phyloP scores from a whole-genome alignment of 1,284 basidiomycete genomes.

The Trichosporon ovoides region DNA sequence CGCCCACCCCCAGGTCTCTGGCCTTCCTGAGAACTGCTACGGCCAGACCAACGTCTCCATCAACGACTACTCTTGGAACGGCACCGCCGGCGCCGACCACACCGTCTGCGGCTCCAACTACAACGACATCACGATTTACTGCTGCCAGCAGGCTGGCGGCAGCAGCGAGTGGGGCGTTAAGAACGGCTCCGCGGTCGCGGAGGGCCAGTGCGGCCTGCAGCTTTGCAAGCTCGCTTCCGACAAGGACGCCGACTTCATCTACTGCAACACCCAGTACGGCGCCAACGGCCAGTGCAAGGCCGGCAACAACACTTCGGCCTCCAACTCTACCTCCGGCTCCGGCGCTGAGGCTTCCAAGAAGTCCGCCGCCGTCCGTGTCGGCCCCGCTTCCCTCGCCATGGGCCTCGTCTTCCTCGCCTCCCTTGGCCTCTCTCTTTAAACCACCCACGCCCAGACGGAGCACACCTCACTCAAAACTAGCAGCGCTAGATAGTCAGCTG shows the following conservation, averaged over 20 bases:
- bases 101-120: not conserved
- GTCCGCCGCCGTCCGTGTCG: not conserved
- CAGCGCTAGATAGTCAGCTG: not conserved
- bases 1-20: too few relatives aligned
- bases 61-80: not conserved
- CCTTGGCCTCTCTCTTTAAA: not conserved
- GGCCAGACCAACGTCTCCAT: not conserved
- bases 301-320: not conserved
- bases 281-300: not conserved
- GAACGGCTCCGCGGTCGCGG: not conserved
- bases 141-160: slow-evolving; percentile 2
- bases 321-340: not conserved
- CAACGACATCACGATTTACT: slow-evolving; percentile 1
- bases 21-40: not conserved
- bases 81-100: not conserved
- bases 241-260: slow-evolving; percentile 5
- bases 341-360: not conserved
- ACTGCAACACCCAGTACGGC: not conserved
- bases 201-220: not conserved
- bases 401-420: slow-evolving; percentile 1
- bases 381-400: not conserved
- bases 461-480: not conserved
- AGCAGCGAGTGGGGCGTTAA: not conserved
- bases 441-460: too few relatives aligned
- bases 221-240: not conserved